Base-by-base conservation (phyloP, 352 stramenopile species). In the Pythium coloratum region DNA sequence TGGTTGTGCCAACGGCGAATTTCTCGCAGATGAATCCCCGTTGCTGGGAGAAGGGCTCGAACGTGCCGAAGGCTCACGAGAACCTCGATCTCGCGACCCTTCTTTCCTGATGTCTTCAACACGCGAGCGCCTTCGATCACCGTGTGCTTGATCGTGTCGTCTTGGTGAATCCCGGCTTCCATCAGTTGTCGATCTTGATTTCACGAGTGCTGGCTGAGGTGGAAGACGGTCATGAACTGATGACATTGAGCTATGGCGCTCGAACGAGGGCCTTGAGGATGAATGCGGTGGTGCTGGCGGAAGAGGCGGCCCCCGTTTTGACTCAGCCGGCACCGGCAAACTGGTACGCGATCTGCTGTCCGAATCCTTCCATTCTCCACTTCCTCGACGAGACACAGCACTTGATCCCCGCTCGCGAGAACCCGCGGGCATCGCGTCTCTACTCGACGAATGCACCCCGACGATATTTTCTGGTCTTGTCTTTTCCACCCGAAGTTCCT, bases 171-270 rank as follows among this genome's bases (percentile, higher is more conserved):
- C 63, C 1, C 63, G 62, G 51, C 55, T 56, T 26, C 57, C 58
- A 13, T 55, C 56, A 26, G 55, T 49, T 36, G 55, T 55, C 33
- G 65, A 67, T 57, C 69, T 60, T 1, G 60, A 70, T 33, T 78
- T 53, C 20, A 50, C 61, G 6, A 75, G 55, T 18, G 44, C 8
- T 24, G 51, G 62, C 9, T 56, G 26, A 6, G 63, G 55, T 14
- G 62, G 46, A 61, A 46, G 24, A n/a, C 77, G 10, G 50, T 51
- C 34, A n/a, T 59, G 34, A 26, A 66, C 14, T 9, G 66, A 65
- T 28, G 66, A 66, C 66, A 86, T 86, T 2, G 83, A 90, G 6
- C 71, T 67, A 42, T 81, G 80, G 26, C 81, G 80, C 65, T 89
- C 80, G 14, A 90, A 74, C 9, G 34, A 61, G 28, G 67, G 75